Percentiles rank a stretch among this genome's conserved stretches.
These are phyloP conservation scores for Angophora floribunda DNA, from an alignment of 345 rosid genomes.

Conservation along the genomic window DNA sequence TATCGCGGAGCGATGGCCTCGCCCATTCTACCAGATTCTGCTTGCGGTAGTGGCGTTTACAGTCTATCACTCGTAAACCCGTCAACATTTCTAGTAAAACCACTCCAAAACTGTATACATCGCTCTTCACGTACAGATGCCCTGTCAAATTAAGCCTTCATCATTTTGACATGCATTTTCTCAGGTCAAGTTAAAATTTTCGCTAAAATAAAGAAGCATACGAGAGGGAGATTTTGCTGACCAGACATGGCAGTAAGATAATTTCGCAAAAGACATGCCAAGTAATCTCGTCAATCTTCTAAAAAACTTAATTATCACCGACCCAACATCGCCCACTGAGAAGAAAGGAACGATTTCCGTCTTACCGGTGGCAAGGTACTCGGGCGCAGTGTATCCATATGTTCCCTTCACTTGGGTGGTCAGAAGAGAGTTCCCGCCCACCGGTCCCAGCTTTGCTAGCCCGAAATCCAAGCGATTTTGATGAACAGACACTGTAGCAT, in stretches of 20 bases:
- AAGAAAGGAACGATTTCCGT: neutral
- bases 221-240: neutral
- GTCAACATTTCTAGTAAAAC: conserved; percentile 69
- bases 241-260: no score
- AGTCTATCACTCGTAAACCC: no score
- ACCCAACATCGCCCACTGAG: neutral
- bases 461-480: no score
- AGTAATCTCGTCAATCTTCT: neutral
- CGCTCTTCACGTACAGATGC: conserved; percentile 68
- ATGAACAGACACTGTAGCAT: no score
- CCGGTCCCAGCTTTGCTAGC: no score
- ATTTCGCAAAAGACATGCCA: neutral
- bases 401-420: conserved; percentile 52
- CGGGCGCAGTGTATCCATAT: conserved; percentile 83
- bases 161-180: no score
- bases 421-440: no score
- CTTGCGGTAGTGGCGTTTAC: no score
- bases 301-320: neutral
- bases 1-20: conserved; percentile 22
- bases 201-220: neutral
- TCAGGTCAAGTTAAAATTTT: neutral
- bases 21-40: conserved; percentile 55
- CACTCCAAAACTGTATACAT: conserved; percentile 79
- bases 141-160: conserved; percentile 14
- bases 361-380: conserved; percentile 32